phyloP scores from a whole-genome alignment of 192 early-diverging fungal genomes.

The Rhizophagus clarus region DNA sequence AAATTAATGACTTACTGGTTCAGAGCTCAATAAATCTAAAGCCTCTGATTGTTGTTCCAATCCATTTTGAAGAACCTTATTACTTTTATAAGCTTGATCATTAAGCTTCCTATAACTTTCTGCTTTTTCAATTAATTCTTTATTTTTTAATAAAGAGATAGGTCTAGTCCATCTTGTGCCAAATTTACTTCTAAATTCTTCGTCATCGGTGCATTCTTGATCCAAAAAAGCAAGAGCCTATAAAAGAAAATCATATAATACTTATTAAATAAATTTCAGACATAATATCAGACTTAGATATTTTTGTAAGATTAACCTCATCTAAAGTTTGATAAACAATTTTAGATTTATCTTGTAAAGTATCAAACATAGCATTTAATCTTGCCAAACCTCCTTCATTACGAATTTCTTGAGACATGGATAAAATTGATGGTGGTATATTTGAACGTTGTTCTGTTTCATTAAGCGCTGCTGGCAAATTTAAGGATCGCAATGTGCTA shows the following conservation, averaged over 20 bases:
- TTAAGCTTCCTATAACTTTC: constrained; percentile 58
- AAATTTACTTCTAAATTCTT: constrained; percentile 56
- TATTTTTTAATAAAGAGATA: constrained; percentile 54
- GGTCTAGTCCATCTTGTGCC: constrained; percentile 61
- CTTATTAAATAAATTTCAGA: constrained; percentile 34
- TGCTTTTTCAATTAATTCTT: constrained; percentile 56
- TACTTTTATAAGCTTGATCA: constrained; percentile 59
- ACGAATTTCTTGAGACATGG: constrained; percentile 75
- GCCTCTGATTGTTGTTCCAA: constrained; percentile 60
- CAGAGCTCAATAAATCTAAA: constrained; percentile 57
- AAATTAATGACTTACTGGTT: constrained; percentile 37
- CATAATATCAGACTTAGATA: not conserved
- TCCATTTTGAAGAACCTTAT: constrained; percentile 57
- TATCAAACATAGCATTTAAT: constrained; percentile 67
- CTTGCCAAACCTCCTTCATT: constrained; percentile 66
- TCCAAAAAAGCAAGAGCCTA: constrained; percentile 67
- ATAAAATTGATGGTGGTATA: constrained; percentile 68
- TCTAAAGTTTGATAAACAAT: constrained; percentile 63
- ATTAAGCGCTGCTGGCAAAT: constrained; percentile 71
- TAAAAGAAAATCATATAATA: constrained; percentile 35
- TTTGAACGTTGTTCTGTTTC: constrained; percentile 76
- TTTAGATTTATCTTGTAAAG: constrained; percentile 53
- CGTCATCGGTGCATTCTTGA: constrained; percentile 73
- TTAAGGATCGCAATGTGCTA: constrained; percentile 68
- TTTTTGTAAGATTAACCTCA: constrained; percentile 42